A percentile compares a stretch with the other conserved stretches of the same genome.
phyloP scores from a whole-genome alignment of 148 eudicot species.

The Beta vulgaris region DNA sequence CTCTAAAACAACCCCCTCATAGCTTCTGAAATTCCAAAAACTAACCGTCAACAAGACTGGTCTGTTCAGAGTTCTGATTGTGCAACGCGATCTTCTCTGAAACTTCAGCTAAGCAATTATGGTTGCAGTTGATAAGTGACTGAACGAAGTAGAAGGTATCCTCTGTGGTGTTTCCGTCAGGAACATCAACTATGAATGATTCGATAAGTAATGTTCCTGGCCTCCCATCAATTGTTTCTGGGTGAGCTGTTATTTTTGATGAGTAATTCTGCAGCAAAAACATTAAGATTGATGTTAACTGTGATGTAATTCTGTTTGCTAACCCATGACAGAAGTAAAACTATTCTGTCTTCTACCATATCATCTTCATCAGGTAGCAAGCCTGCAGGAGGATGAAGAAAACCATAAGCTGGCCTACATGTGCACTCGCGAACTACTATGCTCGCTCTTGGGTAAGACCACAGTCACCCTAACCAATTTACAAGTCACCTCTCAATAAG shows the following conservation, averaged over 20 bases:
- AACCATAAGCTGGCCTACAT: background rate
- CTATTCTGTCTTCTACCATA: background rate
- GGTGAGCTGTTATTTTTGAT: conserved; percentile 64
- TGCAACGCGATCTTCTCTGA: conserved; percentile 67
- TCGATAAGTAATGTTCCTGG: conserved; percentile 68
- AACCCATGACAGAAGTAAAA: too few species aligned
- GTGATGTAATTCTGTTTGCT: background rate
- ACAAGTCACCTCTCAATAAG: too few species aligned
- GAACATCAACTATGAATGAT: conserved; percentile 77
- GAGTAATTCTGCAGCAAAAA: conserved; percentile 66
- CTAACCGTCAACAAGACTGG: background rate
- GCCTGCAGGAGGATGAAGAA: background rate
- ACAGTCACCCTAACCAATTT: too few species aligned
- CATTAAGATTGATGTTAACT: background rate
- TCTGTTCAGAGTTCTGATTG: conserved; percentile 3
- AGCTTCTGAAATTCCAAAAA: background rate
- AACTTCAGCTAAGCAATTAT: conserved; percentile 64
- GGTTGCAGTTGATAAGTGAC: conserved; percentile 79
- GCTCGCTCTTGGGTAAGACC: too few species aligned
- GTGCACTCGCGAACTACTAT: too few species aligned
- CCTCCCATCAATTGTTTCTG: conserved; percentile 61
- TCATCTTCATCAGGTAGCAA: background rate
- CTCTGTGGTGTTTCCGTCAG: conserved; percentile 65
- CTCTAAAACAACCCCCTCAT: conserved; percentile 3
- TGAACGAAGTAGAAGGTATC: conserved; percentile 75